Conservation (phyloP, 1,284 basidiomycete species). For the Austroboletus sp. region DNA sequence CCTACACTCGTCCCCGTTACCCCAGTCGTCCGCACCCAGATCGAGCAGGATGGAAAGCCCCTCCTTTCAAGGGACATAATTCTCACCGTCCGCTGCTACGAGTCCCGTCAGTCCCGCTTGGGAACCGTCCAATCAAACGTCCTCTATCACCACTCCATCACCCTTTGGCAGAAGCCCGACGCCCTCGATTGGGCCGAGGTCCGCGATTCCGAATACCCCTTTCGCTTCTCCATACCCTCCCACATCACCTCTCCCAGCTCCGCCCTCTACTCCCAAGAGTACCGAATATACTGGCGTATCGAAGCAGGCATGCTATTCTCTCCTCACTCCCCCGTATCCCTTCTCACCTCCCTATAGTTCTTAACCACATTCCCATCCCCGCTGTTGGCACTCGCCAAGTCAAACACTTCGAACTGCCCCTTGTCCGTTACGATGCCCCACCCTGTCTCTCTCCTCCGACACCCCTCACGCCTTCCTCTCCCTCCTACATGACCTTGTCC, state of each 20-base stretch:
- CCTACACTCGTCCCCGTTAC: conserved; percentile 4
- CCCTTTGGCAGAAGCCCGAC: conserved; percentile 63
- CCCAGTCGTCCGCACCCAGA: conserved; percentile 58
- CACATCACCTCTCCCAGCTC: conserved; percentile 62
- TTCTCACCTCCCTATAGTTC: conserved; percentile 39
- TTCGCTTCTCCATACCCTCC: conserved; percentile 61
- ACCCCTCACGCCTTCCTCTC: conserved; percentile 29
- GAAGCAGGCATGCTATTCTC: conserved; percentile 59
- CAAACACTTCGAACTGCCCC: conserved; percentile 60
- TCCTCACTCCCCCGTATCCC: conserved; percentile 7
- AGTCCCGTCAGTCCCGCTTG: conserved; percentile 58
- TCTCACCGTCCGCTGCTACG: conserved; percentile 71
- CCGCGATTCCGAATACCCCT: conserved; percentile 60
- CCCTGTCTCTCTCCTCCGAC: conserved; percentile 29
- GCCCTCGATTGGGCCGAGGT: conserved; percentile 50
- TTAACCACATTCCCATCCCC: conserved; percentile 57
- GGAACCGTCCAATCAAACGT: conserved; percentile 52
- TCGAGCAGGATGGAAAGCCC: conserved; percentile 64
- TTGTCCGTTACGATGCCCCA: conserved; percentile 59
- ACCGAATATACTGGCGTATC: conserved; percentile 72
- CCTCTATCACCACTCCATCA: conserved; percentile 57
- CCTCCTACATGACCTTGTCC: conserved; percentile 35
- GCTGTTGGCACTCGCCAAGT: conserved; percentile 61
- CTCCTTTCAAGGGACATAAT: conserved; percentile 57
- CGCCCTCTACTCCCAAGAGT: conserved; percentile 62